Evolutionary conservation across 495 filamentous ascomycete species (phyloP).

Genomic region (Thermothielavioides terrestris): DNA sequence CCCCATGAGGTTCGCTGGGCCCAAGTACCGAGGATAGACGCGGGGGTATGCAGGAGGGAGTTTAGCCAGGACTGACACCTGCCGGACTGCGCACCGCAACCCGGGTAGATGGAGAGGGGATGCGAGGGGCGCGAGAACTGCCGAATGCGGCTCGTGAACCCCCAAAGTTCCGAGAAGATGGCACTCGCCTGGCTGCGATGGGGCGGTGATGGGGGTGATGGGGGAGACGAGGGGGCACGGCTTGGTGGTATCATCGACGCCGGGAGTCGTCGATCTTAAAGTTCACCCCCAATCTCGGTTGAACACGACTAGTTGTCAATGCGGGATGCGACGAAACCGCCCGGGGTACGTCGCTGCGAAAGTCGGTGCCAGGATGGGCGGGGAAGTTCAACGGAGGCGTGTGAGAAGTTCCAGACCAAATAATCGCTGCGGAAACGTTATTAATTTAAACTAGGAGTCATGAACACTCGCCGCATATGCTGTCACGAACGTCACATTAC

Average conservation of each 20-base stretch:
- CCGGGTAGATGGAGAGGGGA: not conserved
- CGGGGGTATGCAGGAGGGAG: not conserved
- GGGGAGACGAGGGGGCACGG: too few species aligned
- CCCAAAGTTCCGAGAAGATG: not conserved
- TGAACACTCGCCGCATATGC: too few species aligned
- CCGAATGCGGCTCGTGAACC: not conserved
- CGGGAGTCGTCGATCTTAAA: not conserved
- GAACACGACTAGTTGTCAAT: not conserved
- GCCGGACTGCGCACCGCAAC: not conserved
- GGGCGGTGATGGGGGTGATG: not conserved
- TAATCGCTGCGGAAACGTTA: too few species aligned
- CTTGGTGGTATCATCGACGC: slow-evolving; percentile 3
- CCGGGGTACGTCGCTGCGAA: not conserved
- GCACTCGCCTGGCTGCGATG: not conserved
- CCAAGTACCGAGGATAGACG: not conserved
- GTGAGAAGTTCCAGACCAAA: too few species aligned
- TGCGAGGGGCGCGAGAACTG: not conserved
- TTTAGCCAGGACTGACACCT: not conserved
- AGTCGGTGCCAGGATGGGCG: not conserved
- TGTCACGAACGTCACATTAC: too few species aligned
- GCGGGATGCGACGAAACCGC: not conserved
- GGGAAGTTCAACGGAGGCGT: too few species aligned
- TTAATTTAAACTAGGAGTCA: too few species aligned
- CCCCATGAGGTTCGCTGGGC: not conserved
- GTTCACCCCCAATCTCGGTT: slow-evolving; percentile 1